Base-by-base conservation (phyloP, 2,329 filamentous ascomycete genomes). In the Trichoderma koningiopsis region DNA sequence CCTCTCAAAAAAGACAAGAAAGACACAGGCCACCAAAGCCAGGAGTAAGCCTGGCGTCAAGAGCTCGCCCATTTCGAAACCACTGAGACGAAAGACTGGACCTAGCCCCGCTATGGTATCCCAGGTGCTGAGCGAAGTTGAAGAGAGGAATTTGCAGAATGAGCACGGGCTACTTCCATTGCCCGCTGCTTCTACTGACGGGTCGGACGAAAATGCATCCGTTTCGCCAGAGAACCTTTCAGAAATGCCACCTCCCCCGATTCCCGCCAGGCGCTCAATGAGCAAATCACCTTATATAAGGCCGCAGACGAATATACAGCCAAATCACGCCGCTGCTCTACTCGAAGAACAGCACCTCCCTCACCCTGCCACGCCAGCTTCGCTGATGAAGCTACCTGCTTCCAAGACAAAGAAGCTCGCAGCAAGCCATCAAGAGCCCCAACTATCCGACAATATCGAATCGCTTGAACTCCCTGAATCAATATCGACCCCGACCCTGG, bases 281-380 rank as follows among this genome's bases (percentile, higher is more conserved):
- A 87, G 83, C 73, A 88, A 88, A 68, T 94, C 91, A 3, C 91
- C 92, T 11, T 89, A 89, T 70, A 87, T 93, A 24, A 81, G 83
- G 63, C 85, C 89, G 6, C 87, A 90, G 74, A 83, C 73, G 31
- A 74, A 70, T 55, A 72, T 74, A 16, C 74, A 76, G 52, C 27
- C 59, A 7, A 40, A 27, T 16, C 59, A 49, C 13, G 55, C 27
- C 27, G 13, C 40, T 19, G 19, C 37, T 22, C 40, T 59, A 22
- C 57, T 47, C 27, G 72, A 67, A 6, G 68, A 47, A 35, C 74
- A 40, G 14, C 75, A 80, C 27, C 83, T 83, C 63, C 83, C 81
- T 74, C 88, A 89, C 64, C 92, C 92, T 13, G 94, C 93, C 1
- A 97, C 94, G 0, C 94, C 94, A 0, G 93, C 94, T 10, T 97